Evolutionary conservation across 202 grass and related monocot species (phyloP), one percentile per base, ranked within the genome.

Genomic region (Panicum hallii): DNA sequence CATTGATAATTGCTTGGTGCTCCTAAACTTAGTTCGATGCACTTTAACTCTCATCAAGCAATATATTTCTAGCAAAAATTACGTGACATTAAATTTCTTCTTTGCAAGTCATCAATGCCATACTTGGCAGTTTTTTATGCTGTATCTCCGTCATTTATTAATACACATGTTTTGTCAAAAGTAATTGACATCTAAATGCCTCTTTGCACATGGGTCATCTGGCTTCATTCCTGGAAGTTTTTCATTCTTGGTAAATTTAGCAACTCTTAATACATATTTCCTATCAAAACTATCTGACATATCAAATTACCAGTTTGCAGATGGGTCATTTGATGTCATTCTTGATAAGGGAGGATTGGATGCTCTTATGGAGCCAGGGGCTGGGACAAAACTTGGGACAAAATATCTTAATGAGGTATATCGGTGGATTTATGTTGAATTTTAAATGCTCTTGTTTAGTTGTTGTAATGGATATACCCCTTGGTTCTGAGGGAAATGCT

Each of bases 271-370:
- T 43, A 46, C 56, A 77, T 16, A 78, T 55, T 45, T 78, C 7
- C 64, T 83, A 56, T 61, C 32, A 11, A 89, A 66, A 82, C 22
- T 26, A 75, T 12, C 56, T 90, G 43, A 85, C 62, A 30, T 74
- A 67, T 74, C 34, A 60, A 63, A 82, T 70, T 72, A 67, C 69
- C 88, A 99, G 96, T 94, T 95, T 86, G 68, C 84, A 89, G 93
- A 94, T 94, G 89, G 82, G 26, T 87, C 70, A 30, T 99, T 99
- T 87, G 89, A 99, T 81, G 69, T 86, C 45, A 67, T 95, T 87
- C 86, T 99, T 86, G 96, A 99, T 90, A 99, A 99, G 87, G 96
- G 96, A 88, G 96, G 96, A 89, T 79, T 99, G 88, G 96, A 99
- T 89, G 96, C 91, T 82, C 82, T 99, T 84, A 95, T 95, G 96